phyloP scores from a whole-genome alignment of 192 early-diverging fungal species.

The Spizellomyces punctatus region DNA sequence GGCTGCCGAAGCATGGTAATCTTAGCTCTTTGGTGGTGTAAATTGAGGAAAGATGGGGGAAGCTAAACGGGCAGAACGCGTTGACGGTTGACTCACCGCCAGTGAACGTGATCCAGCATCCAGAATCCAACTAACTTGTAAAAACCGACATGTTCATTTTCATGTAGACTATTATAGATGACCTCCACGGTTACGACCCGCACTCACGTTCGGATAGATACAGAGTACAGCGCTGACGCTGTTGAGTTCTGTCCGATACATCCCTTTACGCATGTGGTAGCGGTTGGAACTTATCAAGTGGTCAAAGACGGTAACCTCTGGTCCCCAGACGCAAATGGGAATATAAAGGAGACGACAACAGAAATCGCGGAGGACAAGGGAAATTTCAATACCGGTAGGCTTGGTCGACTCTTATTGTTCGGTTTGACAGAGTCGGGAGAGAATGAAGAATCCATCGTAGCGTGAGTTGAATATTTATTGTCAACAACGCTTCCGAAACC shows the following conservation, averaged over 20 bases:
- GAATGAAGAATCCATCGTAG: background rate
- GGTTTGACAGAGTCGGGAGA: background rate
- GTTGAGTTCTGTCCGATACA: conserved; percentile 55
- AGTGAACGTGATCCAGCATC: too few species aligned
- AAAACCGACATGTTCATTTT: too few species aligned
- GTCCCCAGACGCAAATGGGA: conserved; percentile 4
- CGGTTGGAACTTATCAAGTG: conserved; percentile 60
- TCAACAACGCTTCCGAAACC: background rate
- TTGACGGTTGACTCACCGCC: too few species aligned
- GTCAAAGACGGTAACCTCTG: conserved; percentile 32
- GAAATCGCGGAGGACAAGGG: background rate
- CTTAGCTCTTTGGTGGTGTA: background rate
- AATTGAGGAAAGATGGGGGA: too few species aligned
- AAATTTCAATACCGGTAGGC: background rate
- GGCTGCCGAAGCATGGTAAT: conserved; percentile 27
- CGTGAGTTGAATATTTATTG: background rate
- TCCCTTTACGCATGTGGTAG: conserved; percentile 25
- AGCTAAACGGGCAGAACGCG: too few species aligned
- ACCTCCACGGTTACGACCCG: too few species aligned
- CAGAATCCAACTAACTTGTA: too few species aligned
- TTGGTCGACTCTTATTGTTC: conserved; percentile 26
- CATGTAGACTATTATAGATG: too few species aligned
- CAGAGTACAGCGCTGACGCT: conserved; percentile 53
- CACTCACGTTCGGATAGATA: conserved; percentile 45
- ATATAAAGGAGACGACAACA: background rate